Conservation (phyloP, 225 moss, liverwort and hornwort genomes). For the Physcomitrellopsis africana region DNA sequence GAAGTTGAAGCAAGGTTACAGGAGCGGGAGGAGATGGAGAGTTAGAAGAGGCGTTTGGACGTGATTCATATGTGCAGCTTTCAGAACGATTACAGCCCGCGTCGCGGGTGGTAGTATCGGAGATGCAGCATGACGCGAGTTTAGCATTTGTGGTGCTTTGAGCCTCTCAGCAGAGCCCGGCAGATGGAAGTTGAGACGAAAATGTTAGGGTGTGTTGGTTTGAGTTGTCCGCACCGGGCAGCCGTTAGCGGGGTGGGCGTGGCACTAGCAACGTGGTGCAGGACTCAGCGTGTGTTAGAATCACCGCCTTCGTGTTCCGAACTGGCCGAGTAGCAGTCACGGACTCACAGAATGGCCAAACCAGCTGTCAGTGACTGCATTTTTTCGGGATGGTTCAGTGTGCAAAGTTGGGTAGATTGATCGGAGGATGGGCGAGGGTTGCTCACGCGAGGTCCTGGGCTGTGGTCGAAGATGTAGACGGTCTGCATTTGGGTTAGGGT, state of each 20-base stretch:
- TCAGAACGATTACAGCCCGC: neutral
- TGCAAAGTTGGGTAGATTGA: neutral
- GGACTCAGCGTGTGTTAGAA: no score
- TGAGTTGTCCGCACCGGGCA: neutral
- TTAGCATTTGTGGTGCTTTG: neutral
- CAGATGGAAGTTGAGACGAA: neutral
- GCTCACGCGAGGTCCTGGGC: neutral
- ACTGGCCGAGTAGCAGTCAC: neutral
- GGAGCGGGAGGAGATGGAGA: conserved; percentile 11
- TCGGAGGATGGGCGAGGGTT: neutral
- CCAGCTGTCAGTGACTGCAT: neutral
- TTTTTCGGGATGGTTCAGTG: neutral
- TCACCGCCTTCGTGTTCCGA: neutral
- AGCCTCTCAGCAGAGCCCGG: neutral
- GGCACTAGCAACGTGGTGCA: no score
- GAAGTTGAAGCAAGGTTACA: neutral
- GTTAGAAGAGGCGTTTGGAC: neutral
- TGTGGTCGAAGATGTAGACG: conserved; percentile 6
- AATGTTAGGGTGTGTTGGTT: neutral
- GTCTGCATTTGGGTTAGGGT: conserved; percentile 2
- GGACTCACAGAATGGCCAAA: neutral
- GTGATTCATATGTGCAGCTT: conserved; percentile 1
- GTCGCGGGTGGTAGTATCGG: neutral
- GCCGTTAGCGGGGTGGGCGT: no score
- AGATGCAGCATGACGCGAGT: neutral